phyloP scores from a whole-genome alignment of 768 basidiomycete species.

The Gloeophyllum trabeum region DNA sequence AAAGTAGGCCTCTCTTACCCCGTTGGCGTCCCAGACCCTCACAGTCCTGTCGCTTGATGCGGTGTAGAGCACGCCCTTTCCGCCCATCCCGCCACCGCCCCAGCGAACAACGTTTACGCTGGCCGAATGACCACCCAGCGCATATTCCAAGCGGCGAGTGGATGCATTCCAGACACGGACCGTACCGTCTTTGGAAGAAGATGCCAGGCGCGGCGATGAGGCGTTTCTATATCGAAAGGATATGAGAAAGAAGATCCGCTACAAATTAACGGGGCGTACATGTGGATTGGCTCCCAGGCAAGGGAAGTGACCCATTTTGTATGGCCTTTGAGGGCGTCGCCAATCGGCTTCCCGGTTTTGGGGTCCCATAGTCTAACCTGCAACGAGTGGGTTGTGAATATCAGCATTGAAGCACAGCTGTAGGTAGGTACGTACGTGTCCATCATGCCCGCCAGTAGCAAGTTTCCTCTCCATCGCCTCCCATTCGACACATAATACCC shows the following conservation, averaged over 20 bases:
- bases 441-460: constrained; percentile 92
- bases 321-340: constrained; percentile 87
- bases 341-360: constrained; percentile 78
- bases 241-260: constrained; percentile 3
- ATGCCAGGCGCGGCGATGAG: constrained; percentile 73
- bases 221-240: constrained; percentile 44
- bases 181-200: constrained; percentile 92
- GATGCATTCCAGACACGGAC: constrained; percentile 88
- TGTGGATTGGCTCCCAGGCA: constrained; percentile 92
- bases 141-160: constrained; percentile 64
- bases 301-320: constrained; percentile 94
- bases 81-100: constrained; percentile 72
- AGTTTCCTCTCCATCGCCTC: constrained; percentile 85
- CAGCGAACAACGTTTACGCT: constrained; percentile 93
- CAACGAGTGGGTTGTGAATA: not conserved
- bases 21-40: constrained; percentile 85
- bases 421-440: constrained; percentile 45
- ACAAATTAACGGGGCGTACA: constrained; percentile 35
- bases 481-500: constrained; percentile 98
- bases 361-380: constrained; percentile 89
- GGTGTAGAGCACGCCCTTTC: constrained; percentile 77
- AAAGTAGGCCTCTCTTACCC: too few species aligned
- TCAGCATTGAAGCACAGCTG: not conserved
- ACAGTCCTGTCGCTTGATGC: constrained; percentile 93
- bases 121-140: constrained; percentile 88